phyloP scores from a whole-genome alignment of 805 yeast species.

The Wickerhamomyces sydowiorum region DNA sequence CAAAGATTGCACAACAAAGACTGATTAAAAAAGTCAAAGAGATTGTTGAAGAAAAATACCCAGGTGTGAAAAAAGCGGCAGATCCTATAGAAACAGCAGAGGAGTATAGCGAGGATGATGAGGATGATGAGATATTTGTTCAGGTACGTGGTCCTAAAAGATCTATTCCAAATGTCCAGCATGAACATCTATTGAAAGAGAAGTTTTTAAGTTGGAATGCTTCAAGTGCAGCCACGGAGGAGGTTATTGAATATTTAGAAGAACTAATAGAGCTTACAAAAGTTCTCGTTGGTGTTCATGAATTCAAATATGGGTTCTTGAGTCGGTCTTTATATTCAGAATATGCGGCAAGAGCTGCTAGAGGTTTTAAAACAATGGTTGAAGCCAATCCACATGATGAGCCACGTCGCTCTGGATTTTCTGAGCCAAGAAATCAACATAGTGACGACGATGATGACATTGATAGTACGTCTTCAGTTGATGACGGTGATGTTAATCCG shows the following conservation, averaged over 20 bases:
- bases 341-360: constrained; percentile 35
- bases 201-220: constrained; percentile 47
- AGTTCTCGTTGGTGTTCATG: constrained; percentile 40
- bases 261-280: constrained; percentile 37
- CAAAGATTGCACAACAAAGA: constrained; percentile 41
- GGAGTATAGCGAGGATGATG: constrained; percentile 11
- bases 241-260: constrained; percentile 43
- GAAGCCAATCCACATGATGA: constrained; percentile 5
- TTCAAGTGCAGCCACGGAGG: constrained; percentile 41
- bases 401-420: background rate
- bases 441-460: constrained; percentile 4
- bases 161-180: constrained; percentile 12
- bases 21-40: constrained; percentile 37
- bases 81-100: constrained; percentile 2
- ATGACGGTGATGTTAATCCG: constrained; percentile 4
- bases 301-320: constrained; percentile 45
- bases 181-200: constrained; percentile 28
- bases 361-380: constrained; percentile 23
- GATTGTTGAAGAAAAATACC: constrained; percentile 25
- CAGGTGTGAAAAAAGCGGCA: background rate
- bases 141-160: constrained; percentile 6
- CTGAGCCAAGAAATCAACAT: too few species aligned
- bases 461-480: constrained; percentile 4
- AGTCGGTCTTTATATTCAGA: constrained; percentile 39
- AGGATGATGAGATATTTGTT: constrained; percentile 19